Base-by-base conservation (phyloP, 148 eudicot species). In the Heliamphora exappendiculata region DNA sequence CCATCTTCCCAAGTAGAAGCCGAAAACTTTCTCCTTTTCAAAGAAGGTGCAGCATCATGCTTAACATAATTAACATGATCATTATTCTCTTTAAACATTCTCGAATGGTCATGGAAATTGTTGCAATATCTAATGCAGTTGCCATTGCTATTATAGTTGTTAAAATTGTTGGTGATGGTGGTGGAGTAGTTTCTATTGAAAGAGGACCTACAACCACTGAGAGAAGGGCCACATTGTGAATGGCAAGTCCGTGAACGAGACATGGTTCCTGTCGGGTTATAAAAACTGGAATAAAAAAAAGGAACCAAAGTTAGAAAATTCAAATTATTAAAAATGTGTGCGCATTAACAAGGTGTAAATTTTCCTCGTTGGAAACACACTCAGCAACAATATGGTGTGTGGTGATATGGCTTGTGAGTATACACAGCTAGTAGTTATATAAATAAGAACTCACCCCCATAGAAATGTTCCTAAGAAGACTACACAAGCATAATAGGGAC, bases 21-120 rank as follows among this genome's bases (percentile, higher is more conserved):
- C 0, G 96, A 87, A 76, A 86, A n/a, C 78, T 87, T 92, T 77
- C 96, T 93, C 82, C 90, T 83, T 75, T 95, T 95, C 26, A 67
- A 79, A 58, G 89, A 84, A 42, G 88, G 88, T 11, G 80, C 84
- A 26, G 53, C 74, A 39, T 87, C 85, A 66, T 75, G 78, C 54
- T 81, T 74, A 59, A 49, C 69, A 59, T 75, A 77, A 58, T 73
- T 81, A 36, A 69, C 74, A 67, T 74, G 79, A 37, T 80, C 57
- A 28, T 72, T 75, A 64, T 74, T 65, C 60, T 80, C 87, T 60
- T 75, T 73, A 55, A 66, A 78, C 37, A 79, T 79, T 73, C 78
- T 85, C 1, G 81, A 74, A 71, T 75, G 67, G 60, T 88, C 76
- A 73, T 79, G 78, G 53, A 78, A 59, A 79, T 64, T 74, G 66